These are phyloP conservation scores for Mrakia hoshinonis DNA, from an alignment of 768 basidiomycete species.

Conservation along the genomic window DNA sequence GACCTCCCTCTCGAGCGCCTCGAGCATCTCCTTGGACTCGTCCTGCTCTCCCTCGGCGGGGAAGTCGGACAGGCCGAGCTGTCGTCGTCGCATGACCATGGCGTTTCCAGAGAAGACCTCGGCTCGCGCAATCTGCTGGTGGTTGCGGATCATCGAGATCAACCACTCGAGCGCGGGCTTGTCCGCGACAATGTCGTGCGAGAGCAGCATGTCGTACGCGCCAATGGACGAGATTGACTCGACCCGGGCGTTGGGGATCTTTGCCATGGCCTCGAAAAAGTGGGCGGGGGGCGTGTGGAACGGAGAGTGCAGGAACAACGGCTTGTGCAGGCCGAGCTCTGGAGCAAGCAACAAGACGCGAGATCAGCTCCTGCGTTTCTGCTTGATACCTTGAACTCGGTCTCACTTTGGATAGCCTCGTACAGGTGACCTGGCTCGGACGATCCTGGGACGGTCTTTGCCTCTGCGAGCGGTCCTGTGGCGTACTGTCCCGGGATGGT, in stretches of 20 bases:
- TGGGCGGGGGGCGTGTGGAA: neutral
- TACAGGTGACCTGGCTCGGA: neutral
- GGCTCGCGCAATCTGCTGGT: slow-evolving; percentile 1
- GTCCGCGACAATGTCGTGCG: slow-evolving; percentile 24
- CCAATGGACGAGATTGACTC: slow-evolving; percentile 26
- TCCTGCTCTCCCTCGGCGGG: slow-evolving; percentile 23
- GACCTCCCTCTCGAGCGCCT: slow-evolving; percentile 9
- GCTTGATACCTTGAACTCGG: no score
- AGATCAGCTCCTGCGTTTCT: neutral
- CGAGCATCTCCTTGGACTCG: slow-evolving; percentile 23
- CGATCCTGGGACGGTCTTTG: slow-evolving; percentile 13
- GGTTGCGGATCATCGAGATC: slow-evolving; percentile 12
- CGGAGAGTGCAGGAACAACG: slow-evolving; percentile 27
- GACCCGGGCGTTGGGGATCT: neutral
- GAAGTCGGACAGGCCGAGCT: slow-evolving; percentile 26
- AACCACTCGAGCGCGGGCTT: slow-evolving; percentile 24
- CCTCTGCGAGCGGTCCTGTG: neutral
- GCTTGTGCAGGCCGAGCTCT: slow-evolving; percentile 8
- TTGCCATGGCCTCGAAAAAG: neutral
- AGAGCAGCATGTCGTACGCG: slow-evolving; percentile 16
- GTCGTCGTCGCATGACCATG: slow-evolving; percentile 27
- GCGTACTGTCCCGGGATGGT: neutral
- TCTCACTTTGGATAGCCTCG: neutral
- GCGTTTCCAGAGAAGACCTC: slow-evolving; percentile 22
- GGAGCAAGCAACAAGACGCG: neutral